Evolutionary conservation across 805 yeast genomes (phyloP).

Genomic region (Ogataea sp.): DNA sequence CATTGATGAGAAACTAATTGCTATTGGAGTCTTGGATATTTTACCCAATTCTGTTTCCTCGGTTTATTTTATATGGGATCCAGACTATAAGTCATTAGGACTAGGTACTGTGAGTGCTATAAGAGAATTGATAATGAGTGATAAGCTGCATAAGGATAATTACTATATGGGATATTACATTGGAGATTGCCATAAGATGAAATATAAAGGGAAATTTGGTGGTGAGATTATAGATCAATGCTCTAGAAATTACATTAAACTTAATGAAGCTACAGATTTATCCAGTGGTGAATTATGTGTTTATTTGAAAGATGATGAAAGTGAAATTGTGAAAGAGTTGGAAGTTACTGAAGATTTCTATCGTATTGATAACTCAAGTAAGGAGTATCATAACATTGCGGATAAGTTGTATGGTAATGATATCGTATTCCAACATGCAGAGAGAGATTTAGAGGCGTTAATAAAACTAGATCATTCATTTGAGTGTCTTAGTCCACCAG

Average conservation of each 20-base stretch:
- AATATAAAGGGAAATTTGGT: conserved; percentile 70
- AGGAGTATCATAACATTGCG: not conserved
- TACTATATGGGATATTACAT: conserved; percentile 80
- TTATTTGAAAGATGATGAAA: not conserved
- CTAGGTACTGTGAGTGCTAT: conserved; percentile 75
- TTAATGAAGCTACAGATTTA: conserved; percentile 23
- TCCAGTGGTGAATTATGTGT: conserved; percentile 17
- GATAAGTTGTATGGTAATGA: conserved; percentile 7
- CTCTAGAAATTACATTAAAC: conserved; percentile 34
- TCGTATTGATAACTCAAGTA: too few species aligned
- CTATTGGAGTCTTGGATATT: conserved; percentile 70
- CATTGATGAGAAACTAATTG: conserved; percentile 52
- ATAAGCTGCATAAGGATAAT: conserved; percentile 38
- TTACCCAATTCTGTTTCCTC: conserved; percentile 73
- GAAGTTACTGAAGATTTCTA: conserved; percentile 6
- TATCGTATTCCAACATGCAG: conserved; percentile 10
- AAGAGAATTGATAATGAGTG: conserved; percentile 53
- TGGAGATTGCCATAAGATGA: conserved; percentile 75
- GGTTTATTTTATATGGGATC: conserved; percentile 85
- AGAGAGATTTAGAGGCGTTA: not conserved
- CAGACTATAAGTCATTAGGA: conserved; percentile 59
- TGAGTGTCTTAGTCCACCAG: not conserved
- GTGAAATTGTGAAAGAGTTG: conserved; percentile 5
- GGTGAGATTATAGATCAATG: conserved; percentile 60
- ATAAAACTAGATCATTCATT: not conserved